Base-by-base conservation (phyloP, 495 filamentous ascomycete genomes). In the Neurospora sp. region DNA sequence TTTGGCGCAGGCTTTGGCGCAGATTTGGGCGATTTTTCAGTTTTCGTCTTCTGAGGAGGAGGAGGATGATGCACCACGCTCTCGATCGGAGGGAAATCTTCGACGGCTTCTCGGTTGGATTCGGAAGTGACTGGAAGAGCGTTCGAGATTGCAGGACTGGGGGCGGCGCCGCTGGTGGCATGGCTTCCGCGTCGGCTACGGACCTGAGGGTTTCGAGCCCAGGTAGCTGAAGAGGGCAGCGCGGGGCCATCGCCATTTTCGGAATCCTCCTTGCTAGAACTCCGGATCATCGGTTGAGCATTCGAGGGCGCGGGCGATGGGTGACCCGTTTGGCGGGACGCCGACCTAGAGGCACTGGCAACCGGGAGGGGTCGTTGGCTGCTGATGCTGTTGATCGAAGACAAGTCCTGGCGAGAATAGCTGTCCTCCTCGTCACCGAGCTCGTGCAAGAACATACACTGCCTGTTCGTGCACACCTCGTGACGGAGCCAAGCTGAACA, bases 401-500 rank as follows among this genome's bases (percentile, higher is more conserved):
- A 99, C 8, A 98, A 85, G 82, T 98, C 96, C 77, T 97, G 93
- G 71, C 96, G 90, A 54, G 93, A 96, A 81, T 97, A 98, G 81
- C 94, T 98, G 73, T 99, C 95, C 72, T 94, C 94, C 73, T 97
- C 96, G 79, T 99, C 96, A 20, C 95, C 96, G 20, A 94, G 91
- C 80, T 99, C 96, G 79, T 99, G 96, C 48, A 99, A 83, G 82
- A 99, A 99, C 86, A 97, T 99, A 82, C 96, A 99, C 72, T 93
- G 93, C 71, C 93, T 88, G 77, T 99, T 99, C 41, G 90, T 92
- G 82, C 96, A 99, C 73, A 89, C 90, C 79, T 99, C 96, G 71
- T 94, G 92, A 27, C 96, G 90, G 35, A 99, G 87, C 85, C 95
- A 99, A 10, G 96, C 96, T 1, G 96, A 98, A 82, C 96, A 99